Evolutionary conservation across 1,139 yeast species (phyloP).

Genomic region (Saccharomycopsis hybrid): DNA sequence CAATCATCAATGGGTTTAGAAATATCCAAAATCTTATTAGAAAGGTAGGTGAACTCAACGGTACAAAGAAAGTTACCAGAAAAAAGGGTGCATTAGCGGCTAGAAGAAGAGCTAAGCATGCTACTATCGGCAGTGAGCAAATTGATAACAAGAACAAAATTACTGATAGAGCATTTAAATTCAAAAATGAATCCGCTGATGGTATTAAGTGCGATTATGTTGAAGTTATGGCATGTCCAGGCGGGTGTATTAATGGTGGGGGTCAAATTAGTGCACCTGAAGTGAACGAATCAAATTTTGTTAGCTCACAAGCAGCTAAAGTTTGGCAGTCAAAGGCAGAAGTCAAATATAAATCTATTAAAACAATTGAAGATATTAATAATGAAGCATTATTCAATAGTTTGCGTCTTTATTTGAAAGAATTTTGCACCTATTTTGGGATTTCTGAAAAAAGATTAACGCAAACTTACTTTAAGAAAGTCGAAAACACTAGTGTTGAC

Average conservation of each 20-base stretch:
- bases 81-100: constrained; percentile 28
- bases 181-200: constrained; percentile 38
- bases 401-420: constrained; percentile 30
- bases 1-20: constrained; percentile 84
- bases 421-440: constrained; percentile 32
- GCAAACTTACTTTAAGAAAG: constrained; percentile 38
- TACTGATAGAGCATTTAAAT: constrained; percentile 2
- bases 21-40: constrained; percentile 92
- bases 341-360: constrained; percentile 22
- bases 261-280: constrained; percentile 67
- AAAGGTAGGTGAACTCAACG: constrained; percentile 46
- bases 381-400: constrained; percentile 21
- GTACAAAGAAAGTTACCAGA: constrained; percentile 5
- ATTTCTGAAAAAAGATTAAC: constrained; percentile 36
- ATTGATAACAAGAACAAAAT: constrained; percentile 15
- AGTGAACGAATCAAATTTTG: constrained; percentile 23
- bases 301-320: constrained; percentile 19
- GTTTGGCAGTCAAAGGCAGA: constrained; percentile 18
- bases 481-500: constrained; percentile 7
- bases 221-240: constrained; percentile 98
- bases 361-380: constrained; percentile 22
- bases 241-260: constrained; percentile 96
- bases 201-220: constrained; percentile 72
- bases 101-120: constrained; percentile 29
- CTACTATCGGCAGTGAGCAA: not conserved